Percentiles rank a stretch among this genome's conserved stretches.
Conservation (phyloP, 2,329 filamentous ascomycete genomes). For the Clathrospora elynae region DNA sequence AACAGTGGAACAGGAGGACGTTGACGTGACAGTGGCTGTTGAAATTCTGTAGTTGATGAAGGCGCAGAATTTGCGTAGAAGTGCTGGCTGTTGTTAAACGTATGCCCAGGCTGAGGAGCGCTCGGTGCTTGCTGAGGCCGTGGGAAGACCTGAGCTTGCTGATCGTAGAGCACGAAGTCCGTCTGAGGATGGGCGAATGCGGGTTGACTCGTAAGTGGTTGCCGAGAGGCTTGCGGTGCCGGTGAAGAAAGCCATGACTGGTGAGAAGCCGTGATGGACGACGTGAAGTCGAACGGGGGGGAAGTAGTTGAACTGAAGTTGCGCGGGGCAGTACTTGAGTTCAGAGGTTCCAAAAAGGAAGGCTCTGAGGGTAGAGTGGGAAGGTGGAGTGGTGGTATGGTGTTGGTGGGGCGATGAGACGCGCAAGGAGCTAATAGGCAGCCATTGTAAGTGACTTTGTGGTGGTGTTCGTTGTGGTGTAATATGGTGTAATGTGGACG, state of each 20-base stretch:
- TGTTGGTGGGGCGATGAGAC: slow-evolving; percentile 33
- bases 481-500: slow-evolving; percentile 25
- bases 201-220: slow-evolving; percentile 54
- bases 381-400: slow-evolving; percentile 32
- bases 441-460: slow-evolving; percentile 48
- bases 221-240: slow-evolving; percentile 57
- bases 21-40: slow-evolving; percentile 58
- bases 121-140: slow-evolving; percentile 57
- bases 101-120: slow-evolving; percentile 60
- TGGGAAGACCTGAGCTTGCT: slow-evolving; percentile 50
- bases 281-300: slow-evolving; percentile 68
- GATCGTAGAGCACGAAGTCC: slow-evolving; percentile 80
- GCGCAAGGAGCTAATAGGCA: slow-evolving; percentile 45
- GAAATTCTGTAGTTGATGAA: slow-evolving; percentile 63
- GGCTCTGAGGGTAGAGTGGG: slow-evolving; percentile 44
- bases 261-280: slow-evolving; percentile 81
- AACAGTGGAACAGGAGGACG: slow-evolving; percentile 77
- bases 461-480: slow-evolving; percentile 26
- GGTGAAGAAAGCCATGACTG: slow-evolving; percentile 77
- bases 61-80: slow-evolving; percentile 72
- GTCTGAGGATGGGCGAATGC: slow-evolving; percentile 59
- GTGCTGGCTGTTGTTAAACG: slow-evolving; percentile 64
- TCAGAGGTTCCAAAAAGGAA: slow-evolving; percentile 60
- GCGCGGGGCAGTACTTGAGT: slow-evolving; percentile 67
- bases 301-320: slow-evolving; percentile 62